Conservation (phyloP, 768 basidiomycete species). For the Lyophyllum decastes region DNA sequence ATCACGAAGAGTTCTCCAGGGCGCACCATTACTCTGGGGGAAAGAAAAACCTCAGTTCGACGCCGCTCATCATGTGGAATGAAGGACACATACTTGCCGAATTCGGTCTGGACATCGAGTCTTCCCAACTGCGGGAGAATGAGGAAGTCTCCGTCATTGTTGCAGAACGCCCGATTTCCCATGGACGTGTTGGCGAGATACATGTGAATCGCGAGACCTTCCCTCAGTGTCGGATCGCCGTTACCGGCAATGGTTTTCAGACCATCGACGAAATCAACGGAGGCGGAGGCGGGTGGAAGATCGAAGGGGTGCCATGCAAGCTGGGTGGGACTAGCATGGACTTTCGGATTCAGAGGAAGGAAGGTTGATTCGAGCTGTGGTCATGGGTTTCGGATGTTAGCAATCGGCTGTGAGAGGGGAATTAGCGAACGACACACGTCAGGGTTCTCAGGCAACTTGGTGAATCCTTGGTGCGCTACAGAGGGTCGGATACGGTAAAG, state of each 20-base stretch:
- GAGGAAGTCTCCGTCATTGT: constrained; percentile 67
- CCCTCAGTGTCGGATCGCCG: constrained; percentile 61
- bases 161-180: constrained; percentile 60
- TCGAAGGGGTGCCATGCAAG: constrained; percentile 68
- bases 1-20: constrained; percentile 68
- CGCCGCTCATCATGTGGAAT: background rate
- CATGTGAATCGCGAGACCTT: constrained; percentile 66
- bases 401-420: background rate
- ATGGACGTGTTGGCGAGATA: constrained; percentile 62
- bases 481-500: constrained; percentile 69
- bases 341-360: constrained; percentile 58
- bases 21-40: constrained; percentile 54
- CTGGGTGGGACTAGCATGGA: constrained; percentile 63
- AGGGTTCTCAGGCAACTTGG: constrained; percentile 52
- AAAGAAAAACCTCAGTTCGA: background rate
- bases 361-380: constrained; percentile 63
- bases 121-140: constrained; percentile 67
- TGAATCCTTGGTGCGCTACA: constrained; percentile 67
- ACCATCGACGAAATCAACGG: constrained; percentile 58
- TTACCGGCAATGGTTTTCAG: constrained; percentile 65
- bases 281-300: constrained; percentile 40
- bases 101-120: constrained; percentile 69
- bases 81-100: constrained; percentile 51
- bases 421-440: constrained; percentile 41
- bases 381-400: no score